Evolutionary conservation across 2,329 filamentous ascomycete genomes (phyloP), one percentile per base, ranked within the genome.

Genomic region (Trichoderma koningiopsis): DNA sequence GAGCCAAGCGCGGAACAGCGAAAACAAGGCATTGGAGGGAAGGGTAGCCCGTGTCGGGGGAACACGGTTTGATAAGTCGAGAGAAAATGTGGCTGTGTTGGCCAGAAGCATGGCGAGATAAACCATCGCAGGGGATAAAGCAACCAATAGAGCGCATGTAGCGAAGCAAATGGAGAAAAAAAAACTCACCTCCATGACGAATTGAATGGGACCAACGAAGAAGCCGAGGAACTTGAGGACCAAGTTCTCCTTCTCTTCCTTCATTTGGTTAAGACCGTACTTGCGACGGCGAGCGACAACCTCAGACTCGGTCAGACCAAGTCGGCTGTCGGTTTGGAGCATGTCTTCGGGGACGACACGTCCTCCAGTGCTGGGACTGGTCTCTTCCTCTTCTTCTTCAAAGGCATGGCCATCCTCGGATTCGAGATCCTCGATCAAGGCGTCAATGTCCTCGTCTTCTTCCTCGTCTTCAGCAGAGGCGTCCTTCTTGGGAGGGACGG

Each of bases 201-300:
- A 95, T 80, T 96, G 93, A 74, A 97, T 95, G 29, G 94, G 94
- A 73, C 94, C 94, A 68, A 96, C 84, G 80, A 96, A 96, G 84
- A 92, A 96, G 75, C 87, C 85, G 76, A 89, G 81, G 81, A 97
- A 96, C 85, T 96, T 96, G 76, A 96, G 86, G 71, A 94, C 81
- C 70, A 94, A 77, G 77, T 94, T 96, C 82, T 94, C 91, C 83
- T 93, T 94, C 84, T 95, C 92, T 82, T 96, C 92, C 82, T 92
- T 94, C 92, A 97, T 93, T 80, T 93, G 89, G 80, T 97, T 97
- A 77, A 92, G 85, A 79, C 93, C 93, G 79, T 90, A 92, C 80
- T 92, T 92, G 83, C 88, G 90, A 70, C 90, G 86, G 62, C 84
- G 83, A 62, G 83, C 77, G 37, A 82, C 71, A 62, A 94, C 92